Base-by-base conservation (phyloP, 2,329 filamentous ascomycete species). In the Penicillium sp. region DNA sequence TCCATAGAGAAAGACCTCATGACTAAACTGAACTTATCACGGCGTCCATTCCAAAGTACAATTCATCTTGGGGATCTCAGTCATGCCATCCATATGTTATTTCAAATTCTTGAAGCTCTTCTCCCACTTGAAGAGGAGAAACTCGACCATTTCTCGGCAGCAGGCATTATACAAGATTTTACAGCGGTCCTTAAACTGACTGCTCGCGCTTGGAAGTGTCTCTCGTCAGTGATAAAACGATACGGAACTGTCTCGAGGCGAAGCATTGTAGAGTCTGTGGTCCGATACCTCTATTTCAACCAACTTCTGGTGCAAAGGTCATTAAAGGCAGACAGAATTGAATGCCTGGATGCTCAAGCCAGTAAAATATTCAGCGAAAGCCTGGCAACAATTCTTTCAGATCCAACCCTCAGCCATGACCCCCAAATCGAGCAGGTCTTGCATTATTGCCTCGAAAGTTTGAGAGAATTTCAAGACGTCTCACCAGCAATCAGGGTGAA, bases 141-240 rank as follows among this genome's bases (percentile, higher is more conserved):
- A 45, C 48, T 55, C 6, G 48, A 54, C 24, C 64, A 61, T 47
- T 60, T 63, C 12, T 64, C 61, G 12, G 52, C 60, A 5, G 56
- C 64, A 33, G 62, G 62, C 28, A 57, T 68, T 45, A 68, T 69
- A 52, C 70, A 71, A 49, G 68, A 71, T 42, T 61, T 70, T 43
- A 63, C 67, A 18, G 71, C 69, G 67, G 56, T 66, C 23, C 48
- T 72, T 12, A 70, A 73, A 57, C 64, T 64, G 24, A 69, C 68
- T 55, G 65, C 66, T 49, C 68, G 69, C 11, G 52, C 74, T 26
- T 70, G 72, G 67, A 69, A 61, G 24, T 53, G 65, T 23, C 56
- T 68, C 12, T 55, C 69, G 21, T 59, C 51, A 46, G 70, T 68
- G 68, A 54, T 71, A 28, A 66, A 65, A 43, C 52, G 8, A 9